Base-by-base conservation (phyloP, 306 rosid genomes). In the Potentilla sterilis region DNA sequence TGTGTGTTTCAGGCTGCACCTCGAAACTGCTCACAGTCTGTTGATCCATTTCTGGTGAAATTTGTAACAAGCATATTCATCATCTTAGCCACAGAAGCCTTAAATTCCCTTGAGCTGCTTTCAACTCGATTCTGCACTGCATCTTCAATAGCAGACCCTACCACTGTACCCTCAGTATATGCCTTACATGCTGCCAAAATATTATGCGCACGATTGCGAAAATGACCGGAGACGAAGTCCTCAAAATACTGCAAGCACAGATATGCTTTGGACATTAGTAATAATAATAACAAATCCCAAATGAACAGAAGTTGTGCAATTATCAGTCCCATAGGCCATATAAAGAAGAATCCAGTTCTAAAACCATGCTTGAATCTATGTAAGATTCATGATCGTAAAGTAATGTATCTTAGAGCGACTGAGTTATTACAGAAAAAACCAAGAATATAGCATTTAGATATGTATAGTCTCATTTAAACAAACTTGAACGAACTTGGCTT, bases 21-120 rank as follows among this genome's bases (percentile, higher is more conserved):
- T 52, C 83, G 83, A 80, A 86, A 88, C 78, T 80, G 80, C 65
- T 92, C 96, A 16, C 86, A 83, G 42, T 88, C 87, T 24, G 83
- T 85, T 21, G 91, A 85, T 65, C 97, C 96, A 67, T 85, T 92
- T 82, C 77, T 83, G 52, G 87, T 69, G 89, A 92, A 92, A 74
- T 79, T 72, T 38, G 89, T 88, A 72, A 88, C 35, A 0, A 92
- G 93, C 12, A 84, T 64, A 54, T 76, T 85, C 85, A 89, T 92
- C 90, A 89, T 82, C 71, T 79, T 78, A 62, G 75, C 54, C 78
- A 92, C 84, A 81, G 82, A 75, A 22, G 80, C 15, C 81, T 75
- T 86, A 68, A 92, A 92, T 28, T 82, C 83, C 37, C 19, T 75
- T 24, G 85, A 77, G 47, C 73, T n/a, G 35, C 4, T 32, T 38